Conservation (phyloP, 139 green algal genomes). For the Chlamydomonas incerta region DNA sequence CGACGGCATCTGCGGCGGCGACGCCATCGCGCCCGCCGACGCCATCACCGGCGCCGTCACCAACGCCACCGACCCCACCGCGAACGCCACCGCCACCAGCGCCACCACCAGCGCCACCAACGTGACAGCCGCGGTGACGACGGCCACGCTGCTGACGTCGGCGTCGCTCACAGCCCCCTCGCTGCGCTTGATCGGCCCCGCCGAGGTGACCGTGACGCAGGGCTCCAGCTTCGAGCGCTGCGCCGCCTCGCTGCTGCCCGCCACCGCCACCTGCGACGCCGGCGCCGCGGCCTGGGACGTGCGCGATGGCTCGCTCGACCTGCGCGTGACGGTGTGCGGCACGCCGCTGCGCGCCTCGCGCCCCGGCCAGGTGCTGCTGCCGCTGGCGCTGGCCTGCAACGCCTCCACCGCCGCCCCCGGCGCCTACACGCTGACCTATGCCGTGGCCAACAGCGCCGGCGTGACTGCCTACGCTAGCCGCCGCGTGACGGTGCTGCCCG, state of each 20-base stretch:
- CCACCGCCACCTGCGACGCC: slow-evolving; percentile 47
- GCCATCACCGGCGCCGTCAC: neutral
- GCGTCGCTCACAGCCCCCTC: neutral
- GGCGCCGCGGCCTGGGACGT: slow-evolving; percentile 47
- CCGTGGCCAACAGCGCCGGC: slow-evolving; percentile 33
- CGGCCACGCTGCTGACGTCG: neutral
- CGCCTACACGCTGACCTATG: slow-evolving; percentile 36
- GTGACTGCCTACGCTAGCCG: neutral
- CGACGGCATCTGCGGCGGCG: slow-evolving; percentile 35
- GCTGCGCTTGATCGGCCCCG: slow-evolving; percentile 40
- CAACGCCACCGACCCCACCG: neutral
- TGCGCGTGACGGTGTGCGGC: slow-evolving; percentile 49
- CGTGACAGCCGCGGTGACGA: neutral
- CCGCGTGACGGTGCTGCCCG: slow-evolving; percentile 23
- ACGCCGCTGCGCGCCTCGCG: neutral
- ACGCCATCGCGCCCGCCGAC: too few species aligned
- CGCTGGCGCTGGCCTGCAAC: slow-evolving; percentile 50
- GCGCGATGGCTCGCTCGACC: slow-evolving; percentile 52
- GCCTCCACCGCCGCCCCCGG: slow-evolving; percentile 27
- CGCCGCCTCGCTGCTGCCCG: slow-evolving; percentile 19
- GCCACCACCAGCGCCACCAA: neutral
- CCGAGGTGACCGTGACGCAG: slow-evolving; percentile 28
- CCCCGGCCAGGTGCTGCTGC: slow-evolving; percentile 15
- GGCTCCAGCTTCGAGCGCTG: slow-evolving; percentile 51
- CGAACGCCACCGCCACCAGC: slow-evolving; percentile 21